phyloP scores from a whole-genome alignment of 768 basidiomycete genomes.

The Suillus tomentosus region DNA sequence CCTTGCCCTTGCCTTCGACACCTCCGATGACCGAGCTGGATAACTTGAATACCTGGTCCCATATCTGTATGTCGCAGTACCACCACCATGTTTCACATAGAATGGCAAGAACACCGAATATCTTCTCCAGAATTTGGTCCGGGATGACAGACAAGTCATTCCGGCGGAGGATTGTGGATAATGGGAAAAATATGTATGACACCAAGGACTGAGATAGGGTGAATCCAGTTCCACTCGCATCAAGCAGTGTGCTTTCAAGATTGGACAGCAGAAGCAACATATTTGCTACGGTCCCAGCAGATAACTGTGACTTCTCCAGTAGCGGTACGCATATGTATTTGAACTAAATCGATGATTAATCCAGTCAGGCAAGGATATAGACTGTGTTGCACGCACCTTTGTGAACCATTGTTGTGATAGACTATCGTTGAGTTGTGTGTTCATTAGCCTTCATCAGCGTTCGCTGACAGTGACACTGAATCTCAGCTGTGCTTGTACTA shows the following conservation, averaged over 20 bases:
- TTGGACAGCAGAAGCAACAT: constrained; percentile 55
- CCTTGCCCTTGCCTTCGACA: constrained; percentile 68
- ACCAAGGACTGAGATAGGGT: constrained; percentile 60
- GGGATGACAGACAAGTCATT: constrained; percentile 71
- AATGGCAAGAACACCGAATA: constrained; percentile 57
- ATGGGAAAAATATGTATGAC: constrained; percentile 85
- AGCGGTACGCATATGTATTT: constrained; percentile 84
- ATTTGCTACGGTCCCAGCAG: constrained; percentile 50
- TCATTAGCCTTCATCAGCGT: neutral
- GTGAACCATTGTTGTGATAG: constrained; percentile 38
- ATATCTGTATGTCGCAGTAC: constrained; percentile 67
- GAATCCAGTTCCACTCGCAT: constrained; percentile 38
- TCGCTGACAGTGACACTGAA: too few species aligned
- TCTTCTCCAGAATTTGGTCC: constrained; percentile 75
- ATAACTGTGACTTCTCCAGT: constrained; percentile 67
- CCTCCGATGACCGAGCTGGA: constrained; percentile 66
- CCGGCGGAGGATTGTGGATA: constrained; percentile 81
- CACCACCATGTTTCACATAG: constrained; percentile 86
- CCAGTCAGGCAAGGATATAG: constrained; percentile 1
- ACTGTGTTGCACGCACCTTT: constrained; percentile 31
- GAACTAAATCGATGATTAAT: constrained; percentile 32
- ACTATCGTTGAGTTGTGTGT: constrained; percentile 20
- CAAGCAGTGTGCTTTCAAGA: constrained; percentile 50
- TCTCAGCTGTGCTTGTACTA: too few species aligned
- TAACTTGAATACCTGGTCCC: constrained; percentile 87